Base-by-base conservation (phyloP, 2,329 filamentous ascomycete genomes). In the Fusarium zealandicum region DNA sequence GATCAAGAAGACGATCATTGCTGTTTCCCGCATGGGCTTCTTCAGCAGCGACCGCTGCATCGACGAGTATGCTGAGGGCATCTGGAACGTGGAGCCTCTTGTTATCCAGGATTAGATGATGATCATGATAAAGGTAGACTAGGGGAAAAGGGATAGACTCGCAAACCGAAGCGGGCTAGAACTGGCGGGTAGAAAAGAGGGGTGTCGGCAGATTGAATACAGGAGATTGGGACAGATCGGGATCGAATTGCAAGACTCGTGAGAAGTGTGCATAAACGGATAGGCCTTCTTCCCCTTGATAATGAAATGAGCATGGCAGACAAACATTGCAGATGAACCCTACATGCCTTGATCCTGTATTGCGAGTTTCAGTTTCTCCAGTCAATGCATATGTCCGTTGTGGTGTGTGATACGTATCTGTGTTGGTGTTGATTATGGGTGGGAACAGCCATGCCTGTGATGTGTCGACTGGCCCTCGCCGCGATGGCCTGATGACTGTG, bases 31-130 rank as follows among this genome's bases (percentile, higher is more conserved):
- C 33, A 99, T 99, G 95, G 95, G 93, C 31, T 98, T 98, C 84
- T 98, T 98, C 80, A 93, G 87, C 65, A 93, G 90, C 61, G 93
- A 98, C 74, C 85, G 93, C 32, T 96, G 93, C 77, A 97, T 98
- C 74, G 91, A 93, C 69, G 93, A 97, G 81, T 99, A 99, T 76
- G 95, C 95, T 0, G 93, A 99, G 74, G 87, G 83, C 61, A 97
- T 99, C 73, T 99, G 95, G 95, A 98, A 98, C 70, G 81, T 96
- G 32, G 93, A 98, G 80, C 93, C 93, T 22, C 73, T 95, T 48
- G 75, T 76, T 28, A 78, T 78, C 25, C 75, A 78, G 36, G 70
- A 75, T 22, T 73, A 69, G 54, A 60, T 35, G 17, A 44, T 31
- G 41, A 45, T 35, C 20, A 40, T 25, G 47, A 53, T 49, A 50